A percentile compares a stretch with the other conserved stretches of the same genome.
Evolutionary conservation across 2,329 filamentous ascomycete genomes (phyloP).

Genomic region (Cryphonectria carpinicola): DNA sequence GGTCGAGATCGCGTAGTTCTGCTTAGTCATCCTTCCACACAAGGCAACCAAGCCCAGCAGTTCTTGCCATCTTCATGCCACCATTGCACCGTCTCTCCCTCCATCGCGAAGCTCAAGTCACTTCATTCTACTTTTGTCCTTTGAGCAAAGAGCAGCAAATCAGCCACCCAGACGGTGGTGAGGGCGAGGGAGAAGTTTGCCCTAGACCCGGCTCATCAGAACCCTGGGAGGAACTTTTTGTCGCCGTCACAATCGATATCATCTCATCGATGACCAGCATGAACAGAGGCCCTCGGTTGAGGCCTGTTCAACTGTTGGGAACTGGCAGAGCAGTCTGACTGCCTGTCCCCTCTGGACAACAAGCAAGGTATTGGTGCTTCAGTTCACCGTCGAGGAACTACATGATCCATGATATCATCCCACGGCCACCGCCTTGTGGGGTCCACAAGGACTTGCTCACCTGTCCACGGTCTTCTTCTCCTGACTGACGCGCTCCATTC

Average conservation of each 20-base stretch:
- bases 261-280: neutral
- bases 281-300: neutral
- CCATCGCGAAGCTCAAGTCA: too few relatives aligned
- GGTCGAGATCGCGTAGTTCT: neutral
- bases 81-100: neutral
- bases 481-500: neutral
- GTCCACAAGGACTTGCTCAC: neutral
- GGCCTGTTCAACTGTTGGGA: neutral
- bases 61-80: neutral
- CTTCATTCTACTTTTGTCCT: neutral
- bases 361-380: neutral
- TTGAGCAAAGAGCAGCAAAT: neutral
- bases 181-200: too few relatives aligned
- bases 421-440: too few relatives aligned
- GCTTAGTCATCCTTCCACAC: constrained; percentile 11
- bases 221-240: neutral
- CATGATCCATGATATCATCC: neutral
- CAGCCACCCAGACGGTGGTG: neutral
- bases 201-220: neutral
- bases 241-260: neutral
- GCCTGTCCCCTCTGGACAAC: neutral
- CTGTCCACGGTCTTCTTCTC: neutral
- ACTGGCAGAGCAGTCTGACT: neutral
- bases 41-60: neutral
- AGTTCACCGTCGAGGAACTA: neutral